phyloP scores from a whole-genome alignment of 176 grass and related monocot species.

The Raddia guianensis region DNA sequence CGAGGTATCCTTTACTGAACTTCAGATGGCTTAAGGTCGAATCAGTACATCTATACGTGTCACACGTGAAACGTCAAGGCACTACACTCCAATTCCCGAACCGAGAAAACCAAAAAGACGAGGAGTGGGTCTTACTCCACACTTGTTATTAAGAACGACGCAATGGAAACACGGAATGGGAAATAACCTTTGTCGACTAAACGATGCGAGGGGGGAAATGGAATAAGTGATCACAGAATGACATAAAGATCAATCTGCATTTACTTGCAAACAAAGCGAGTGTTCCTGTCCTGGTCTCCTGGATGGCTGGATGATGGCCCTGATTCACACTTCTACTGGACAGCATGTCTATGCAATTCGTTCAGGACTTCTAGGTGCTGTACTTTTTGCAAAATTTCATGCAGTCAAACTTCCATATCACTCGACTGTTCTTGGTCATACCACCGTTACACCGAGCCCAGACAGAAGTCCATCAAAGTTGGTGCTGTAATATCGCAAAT shows the following conservation, averaged over 20 bases:
- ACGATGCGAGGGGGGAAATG: slow-evolving; percentile 35
- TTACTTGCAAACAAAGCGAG: slow-evolving; percentile 45
- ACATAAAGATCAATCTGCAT: slow-evolving; percentile 14
- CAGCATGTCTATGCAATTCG: neutral
- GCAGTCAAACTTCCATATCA: slow-evolving; percentile 48
- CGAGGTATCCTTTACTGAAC: neutral
- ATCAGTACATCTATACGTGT: slow-evolving; percentile 27
- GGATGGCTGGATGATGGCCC: neutral
- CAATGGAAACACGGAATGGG: slow-evolving; percentile 46
- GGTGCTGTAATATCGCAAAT: neutral
- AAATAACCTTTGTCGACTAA: slow-evolving; percentile 37
- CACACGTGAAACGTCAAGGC: slow-evolving; percentile 15
- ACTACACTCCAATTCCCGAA: slow-evolving; percentile 37
- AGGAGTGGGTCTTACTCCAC: slow-evolving; percentile 50
- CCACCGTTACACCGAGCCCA: slow-evolving; percentile 17
- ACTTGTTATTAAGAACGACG: slow-evolving; percentile 46
- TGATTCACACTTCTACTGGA: slow-evolving; percentile 32
- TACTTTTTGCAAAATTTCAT: slow-evolving; percentile 50
- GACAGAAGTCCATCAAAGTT: slow-evolving; percentile 30
- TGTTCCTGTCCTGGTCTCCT: slow-evolving; percentile 21
- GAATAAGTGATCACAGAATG: slow-evolving; percentile 18
- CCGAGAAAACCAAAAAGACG: slow-evolving; percentile 24
- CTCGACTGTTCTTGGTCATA: slow-evolving; percentile 45
- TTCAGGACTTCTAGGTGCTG: slow-evolving; percentile 35
- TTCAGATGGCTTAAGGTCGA: neutral